Conservation (phyloP, 208 protist genomes). For the Trypanosoma conorhini region DNA sequence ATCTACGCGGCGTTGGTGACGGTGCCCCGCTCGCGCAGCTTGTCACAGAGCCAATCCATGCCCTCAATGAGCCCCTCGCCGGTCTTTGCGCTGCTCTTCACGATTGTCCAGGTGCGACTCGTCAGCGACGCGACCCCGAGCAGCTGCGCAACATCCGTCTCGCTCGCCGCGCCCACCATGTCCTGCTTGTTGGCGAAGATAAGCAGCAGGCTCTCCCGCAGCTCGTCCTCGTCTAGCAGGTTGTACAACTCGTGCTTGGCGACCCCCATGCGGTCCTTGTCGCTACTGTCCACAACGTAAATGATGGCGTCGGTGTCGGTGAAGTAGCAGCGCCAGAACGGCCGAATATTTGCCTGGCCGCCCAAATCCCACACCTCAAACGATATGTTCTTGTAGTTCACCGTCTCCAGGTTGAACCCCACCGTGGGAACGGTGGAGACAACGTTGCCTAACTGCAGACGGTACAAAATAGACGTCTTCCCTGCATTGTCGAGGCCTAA, state of each 20-base stretch:
- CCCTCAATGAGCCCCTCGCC: slow-evolving; percentile 93
- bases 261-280: slow-evolving; percentile 91
- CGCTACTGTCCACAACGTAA: slow-evolving; percentile 94
- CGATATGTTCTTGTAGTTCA: slow-evolving; percentile 98
- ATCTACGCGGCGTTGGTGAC: slow-evolving; percentile 16
- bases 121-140: slow-evolving; percentile 85
- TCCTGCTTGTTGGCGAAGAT: slow-evolving; percentile 98
- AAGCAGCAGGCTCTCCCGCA: slow-evolving; percentile 86
- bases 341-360: slow-evolving; percentile 96
- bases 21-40: slow-evolving; percentile 61
- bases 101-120: slow-evolving; percentile 93
- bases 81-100: slow-evolving; percentile 93
- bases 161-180: slow-evolving; percentile 62
- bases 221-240: slow-evolving; percentile 88
- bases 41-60: slow-evolving; percentile 94
- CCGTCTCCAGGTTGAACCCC: slow-evolving; percentile 97
- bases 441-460: slow-evolving; percentile 97
- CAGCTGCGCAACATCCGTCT: slow-evolving; percentile 68
- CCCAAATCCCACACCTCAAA: slow-evolving; percentile 99
- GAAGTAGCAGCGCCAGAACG: slow-evolving; percentile 98
- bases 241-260: slow-evolving; percentile 88
- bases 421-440: slow-evolving; percentile 98
- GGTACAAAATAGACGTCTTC: slow-evolving; percentile 99
- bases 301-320: slow-evolving; percentile 94
- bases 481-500: slow-evolving; percentile 96